These are phyloP conservation scores for Brassica incana DNA, from an alignment of 345 rosid genomes.

Conservation along the genomic window DNA sequence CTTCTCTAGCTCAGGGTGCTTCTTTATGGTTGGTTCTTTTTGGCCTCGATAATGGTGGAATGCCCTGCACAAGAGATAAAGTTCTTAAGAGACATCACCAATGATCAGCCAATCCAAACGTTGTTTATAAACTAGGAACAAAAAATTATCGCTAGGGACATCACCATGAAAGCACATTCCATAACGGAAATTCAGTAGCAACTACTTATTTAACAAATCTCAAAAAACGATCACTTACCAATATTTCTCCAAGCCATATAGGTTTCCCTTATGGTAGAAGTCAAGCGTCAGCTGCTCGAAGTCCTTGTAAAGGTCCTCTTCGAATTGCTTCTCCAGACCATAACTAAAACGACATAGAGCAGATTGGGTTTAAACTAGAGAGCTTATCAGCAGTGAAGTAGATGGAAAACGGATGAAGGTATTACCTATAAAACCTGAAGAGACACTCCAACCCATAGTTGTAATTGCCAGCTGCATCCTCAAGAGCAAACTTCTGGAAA, in stretches of 20 bases:
- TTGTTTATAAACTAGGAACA: too few species aligned
- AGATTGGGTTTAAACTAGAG: background rate
- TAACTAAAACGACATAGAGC: slow-evolving; percentile 55
- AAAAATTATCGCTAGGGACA: too few species aligned
- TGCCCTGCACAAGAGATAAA: slow-evolving; percentile 57
- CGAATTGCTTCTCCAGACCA: slow-evolving; percentile 83
- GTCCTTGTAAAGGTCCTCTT: slow-evolving; percentile 74
- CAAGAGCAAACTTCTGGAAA: slow-evolving; percentile 76
- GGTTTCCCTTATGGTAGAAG: slow-evolving; percentile 73
- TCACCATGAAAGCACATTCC: background rate
- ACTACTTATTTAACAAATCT: background rate
- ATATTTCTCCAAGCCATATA: slow-evolving; percentile 94
- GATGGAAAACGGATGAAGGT: background rate
- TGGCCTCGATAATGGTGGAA: slow-evolving; percentile 82
- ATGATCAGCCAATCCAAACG: background rate
- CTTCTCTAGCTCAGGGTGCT: slow-evolving; percentile 78
- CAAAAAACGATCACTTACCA: slow-evolving; percentile 41
- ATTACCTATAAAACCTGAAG: slow-evolving; percentile 95
- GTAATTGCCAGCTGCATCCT: slow-evolving; percentile 83
- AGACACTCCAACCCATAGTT: slow-evolving; percentile 91
- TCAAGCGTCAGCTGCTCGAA: slow-evolving; percentile 84
- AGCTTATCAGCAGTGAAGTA: background rate
- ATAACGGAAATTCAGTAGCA: background rate
- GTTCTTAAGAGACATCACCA: background rate
- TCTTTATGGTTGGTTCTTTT: slow-evolving; percentile 52